Percentiles rank a stretch among this genome's conserved stretches.
Conservation (phyloP, 2,329 filamentous ascomycete genomes). For the Pseudogymnoascus sp. region DNA sequence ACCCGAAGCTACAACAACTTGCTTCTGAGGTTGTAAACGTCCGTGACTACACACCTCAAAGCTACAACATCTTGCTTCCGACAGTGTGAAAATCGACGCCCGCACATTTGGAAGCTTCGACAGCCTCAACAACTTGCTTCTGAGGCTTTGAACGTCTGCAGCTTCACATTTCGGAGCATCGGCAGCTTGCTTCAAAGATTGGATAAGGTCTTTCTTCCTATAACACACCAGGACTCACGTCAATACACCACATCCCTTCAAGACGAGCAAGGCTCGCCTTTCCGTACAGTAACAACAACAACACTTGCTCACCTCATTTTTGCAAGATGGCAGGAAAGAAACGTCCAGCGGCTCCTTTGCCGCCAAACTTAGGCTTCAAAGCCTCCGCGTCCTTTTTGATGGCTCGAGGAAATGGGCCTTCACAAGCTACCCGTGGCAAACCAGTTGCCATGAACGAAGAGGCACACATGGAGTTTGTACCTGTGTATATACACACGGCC, state of each 20-base stretch:
- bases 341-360: background rate
- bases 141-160: background rate
- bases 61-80: background rate
- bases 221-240: background rate
- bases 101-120: background rate
- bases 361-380: background rate
- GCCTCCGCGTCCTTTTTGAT: background rate
- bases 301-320: background rate
- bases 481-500: slow-evolving; percentile 11
- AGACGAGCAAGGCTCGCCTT: background rate
- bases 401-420: background rate
- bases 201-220: background rate
- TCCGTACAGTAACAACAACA: background rate
- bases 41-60: background rate
- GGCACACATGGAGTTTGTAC: background rate
- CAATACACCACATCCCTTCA: background rate
- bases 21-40: background rate
- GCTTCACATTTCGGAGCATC: background rate
- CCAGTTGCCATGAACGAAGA: background rate
- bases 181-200: background rate
- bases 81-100: background rate
- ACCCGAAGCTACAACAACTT: background rate
- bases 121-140: background rate
- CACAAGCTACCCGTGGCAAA: background rate
- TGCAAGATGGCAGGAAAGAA: background rate